Conservation (phyloP, 2,329 filamentous ascomycete genomes). For the Fusarium clavum region DNA sequence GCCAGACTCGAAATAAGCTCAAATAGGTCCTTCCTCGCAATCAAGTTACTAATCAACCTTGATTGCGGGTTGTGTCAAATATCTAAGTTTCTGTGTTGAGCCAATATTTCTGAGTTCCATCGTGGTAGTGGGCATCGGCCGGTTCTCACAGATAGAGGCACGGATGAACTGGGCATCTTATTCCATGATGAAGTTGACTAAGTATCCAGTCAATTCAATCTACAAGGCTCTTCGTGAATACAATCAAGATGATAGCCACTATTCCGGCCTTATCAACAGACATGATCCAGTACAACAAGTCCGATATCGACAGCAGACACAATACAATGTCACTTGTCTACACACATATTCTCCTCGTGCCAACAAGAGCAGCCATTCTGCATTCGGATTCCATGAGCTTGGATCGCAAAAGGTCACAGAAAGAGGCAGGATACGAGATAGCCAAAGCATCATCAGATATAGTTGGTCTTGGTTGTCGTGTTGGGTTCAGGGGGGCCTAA, state of each 20-base stretch:
- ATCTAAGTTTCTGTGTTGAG: accelerated
- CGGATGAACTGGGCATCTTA: background rate
- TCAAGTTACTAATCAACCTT: background rate
- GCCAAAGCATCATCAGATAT: background rate
- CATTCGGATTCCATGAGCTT: accelerated
- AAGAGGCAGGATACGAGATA: background rate
- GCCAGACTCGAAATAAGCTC: background rate
- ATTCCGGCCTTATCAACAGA: background rate
- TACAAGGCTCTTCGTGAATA: accelerated
- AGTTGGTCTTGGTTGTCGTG: background rate
- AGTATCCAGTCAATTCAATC: background rate
- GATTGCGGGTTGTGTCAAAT: background rate
- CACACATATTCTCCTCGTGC: background rate
- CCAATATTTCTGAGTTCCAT: background rate
- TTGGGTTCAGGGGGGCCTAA: background rate
- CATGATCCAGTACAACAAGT: too few relatives aligned
- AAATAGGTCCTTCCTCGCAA: background rate
- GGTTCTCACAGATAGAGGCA: background rate
- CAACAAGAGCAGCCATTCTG: background rate
- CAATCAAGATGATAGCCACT: background rate
- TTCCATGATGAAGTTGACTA: background rate
- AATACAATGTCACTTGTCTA: background rate
- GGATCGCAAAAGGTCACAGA: accelerated
- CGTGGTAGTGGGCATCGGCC: background rate
- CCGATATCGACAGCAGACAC: background rate